Base-by-base conservation (phyloP, 345 rosid species). In the Toxicodendron radicans region DNA sequence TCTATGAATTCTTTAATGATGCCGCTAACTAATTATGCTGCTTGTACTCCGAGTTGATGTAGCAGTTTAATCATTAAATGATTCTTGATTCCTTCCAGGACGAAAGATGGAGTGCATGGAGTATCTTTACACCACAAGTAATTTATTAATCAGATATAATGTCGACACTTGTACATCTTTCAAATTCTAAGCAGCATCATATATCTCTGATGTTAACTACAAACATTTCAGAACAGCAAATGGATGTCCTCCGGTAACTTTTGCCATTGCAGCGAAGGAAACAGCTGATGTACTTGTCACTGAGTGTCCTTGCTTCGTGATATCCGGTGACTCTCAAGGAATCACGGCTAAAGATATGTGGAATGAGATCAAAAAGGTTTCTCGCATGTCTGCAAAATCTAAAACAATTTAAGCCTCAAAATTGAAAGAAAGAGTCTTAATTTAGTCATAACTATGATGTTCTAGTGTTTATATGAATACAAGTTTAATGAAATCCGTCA, bases 331-430 rank as follows among this genome's bases (percentile, higher is more conserved):
- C 72, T 80, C 82, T 16, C 71, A 70, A 30, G 83, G 86, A 72
- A 68, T 90, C 75, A 85, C 88, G 21, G 93, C 95, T n/a, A 87
- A 86, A 84, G 93, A 90, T 65, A 90, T 92, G 95, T 92, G 99
- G 99, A 82, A 90, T 77, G 96, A 95, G 73, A 86, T 95, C 17
- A 91, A 91, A 78, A 83, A 89, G 97, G 99, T 93, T 41, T 64
- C 23, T 41, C 21, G 52, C 32, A 41, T 11, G 52, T 41, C 52
- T 21, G 16, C 45, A 51, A 64, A 33, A 32, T n/a, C 2, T 5
- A 21, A 58, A 58, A 56, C 18, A 41, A 51, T 51, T 51, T 46
- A 24, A 16, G 56, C 4, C 70, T 46, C 6, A 5, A 38, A 38
- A 38, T 6, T 38, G 1, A 38, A 38, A 38, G 8, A 35, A 32